Evolutionary conservation across 495 filamentous ascomycete genomes (phyloP).

Genomic region (Hamigera avellanea): DNA sequence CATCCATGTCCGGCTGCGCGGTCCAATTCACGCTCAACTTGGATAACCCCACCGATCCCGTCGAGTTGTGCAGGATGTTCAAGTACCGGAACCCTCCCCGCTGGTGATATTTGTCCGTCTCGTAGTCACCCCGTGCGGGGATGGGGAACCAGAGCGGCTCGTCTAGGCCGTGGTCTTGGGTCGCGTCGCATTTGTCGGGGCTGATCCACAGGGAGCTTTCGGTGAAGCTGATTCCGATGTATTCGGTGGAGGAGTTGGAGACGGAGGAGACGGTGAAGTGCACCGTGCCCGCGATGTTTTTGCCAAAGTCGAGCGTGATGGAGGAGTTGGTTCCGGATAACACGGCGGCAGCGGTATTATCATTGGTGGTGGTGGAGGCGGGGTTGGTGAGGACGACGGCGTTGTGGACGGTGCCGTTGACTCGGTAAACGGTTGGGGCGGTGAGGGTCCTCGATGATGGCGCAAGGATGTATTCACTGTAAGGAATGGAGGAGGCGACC

Average conservation of each 20-base stretch:
- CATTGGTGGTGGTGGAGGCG: background rate
- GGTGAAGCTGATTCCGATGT: conserved; percentile 31
- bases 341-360: too few species aligned
- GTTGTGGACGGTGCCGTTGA: conserved; percentile 27
- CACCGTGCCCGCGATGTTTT: conserved; percentile 31
- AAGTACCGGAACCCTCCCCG: conserved; percentile 34
- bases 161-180: conserved; percentile 28
- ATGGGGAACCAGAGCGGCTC: conserved; percentile 26
- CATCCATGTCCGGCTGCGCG: conserved; percentile 31
- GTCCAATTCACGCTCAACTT: conserved; percentile 13
- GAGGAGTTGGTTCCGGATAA: conserved; percentile 12
- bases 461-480: conserved; percentile 31
- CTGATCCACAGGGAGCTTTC: conserved; percentile 33
- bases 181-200: conserved; percentile 27
- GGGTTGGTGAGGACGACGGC: conserved; percentile 13
- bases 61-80: conserved; percentile 20
- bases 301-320: conserved; percentile 34
- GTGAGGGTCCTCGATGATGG: conserved; percentile 21
- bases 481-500: too few species aligned
- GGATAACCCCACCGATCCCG: conserved; percentile 7
- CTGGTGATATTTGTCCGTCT: conserved; percentile 18
- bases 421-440: conserved; percentile 18
- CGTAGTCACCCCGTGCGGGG: conserved; percentile 18
- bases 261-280: conserved; percentile 18
- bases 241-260: conserved; percentile 17